Conservation (phyloP, 2,329 filamentous ascomycete species). For the Xylariomycetidae sp. region DNA sequence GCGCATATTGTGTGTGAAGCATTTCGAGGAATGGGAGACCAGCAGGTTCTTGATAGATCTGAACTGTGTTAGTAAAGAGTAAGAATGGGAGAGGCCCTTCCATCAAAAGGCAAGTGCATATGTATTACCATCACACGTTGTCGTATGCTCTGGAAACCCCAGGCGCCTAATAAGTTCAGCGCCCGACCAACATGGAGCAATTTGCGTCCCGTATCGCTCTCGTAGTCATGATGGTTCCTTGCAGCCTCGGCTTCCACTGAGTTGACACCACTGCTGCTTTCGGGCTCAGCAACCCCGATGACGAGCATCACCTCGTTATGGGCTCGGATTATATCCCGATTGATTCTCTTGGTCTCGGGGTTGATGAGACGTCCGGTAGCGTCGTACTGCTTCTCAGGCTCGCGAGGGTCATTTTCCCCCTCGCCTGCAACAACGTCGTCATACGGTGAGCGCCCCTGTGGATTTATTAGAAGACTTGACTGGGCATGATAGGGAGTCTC, state of each 20-base stretch:
- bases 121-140: conserved; percentile 46
- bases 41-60: conserved; percentile 46
- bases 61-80: too few relatives aligned
- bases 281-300: conserved; percentile 56
- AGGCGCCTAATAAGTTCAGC: conserved; percentile 38
- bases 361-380: conserved; percentile 51
- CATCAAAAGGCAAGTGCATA: background rate
- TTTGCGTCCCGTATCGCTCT: conserved; percentile 38
- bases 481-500: too few relatives aligned
- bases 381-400: conserved; percentile 46
- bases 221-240: conserved; percentile 39
- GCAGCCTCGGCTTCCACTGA: conserved; percentile 32
- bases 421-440: conserved; percentile 49
- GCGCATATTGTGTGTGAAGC: conserved; percentile 27
- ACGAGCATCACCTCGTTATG: conserved; percentile 60
- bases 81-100: too few relatives aligned
- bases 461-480: background rate
- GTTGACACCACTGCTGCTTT: conserved; percentile 36
- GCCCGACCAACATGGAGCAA: conserved; percentile 30
- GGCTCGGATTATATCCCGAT: conserved; percentile 51
- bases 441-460: conserved; percentile 53
- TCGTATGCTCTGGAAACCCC: conserved; percentile 47
- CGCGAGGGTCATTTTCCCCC: conserved; percentile 34
- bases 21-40: conserved; percentile 43
- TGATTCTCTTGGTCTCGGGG: conserved; percentile 46